phyloP scores from a whole-genome alignment of 257 asterid species.

The Henckelia pumila region DNA sequence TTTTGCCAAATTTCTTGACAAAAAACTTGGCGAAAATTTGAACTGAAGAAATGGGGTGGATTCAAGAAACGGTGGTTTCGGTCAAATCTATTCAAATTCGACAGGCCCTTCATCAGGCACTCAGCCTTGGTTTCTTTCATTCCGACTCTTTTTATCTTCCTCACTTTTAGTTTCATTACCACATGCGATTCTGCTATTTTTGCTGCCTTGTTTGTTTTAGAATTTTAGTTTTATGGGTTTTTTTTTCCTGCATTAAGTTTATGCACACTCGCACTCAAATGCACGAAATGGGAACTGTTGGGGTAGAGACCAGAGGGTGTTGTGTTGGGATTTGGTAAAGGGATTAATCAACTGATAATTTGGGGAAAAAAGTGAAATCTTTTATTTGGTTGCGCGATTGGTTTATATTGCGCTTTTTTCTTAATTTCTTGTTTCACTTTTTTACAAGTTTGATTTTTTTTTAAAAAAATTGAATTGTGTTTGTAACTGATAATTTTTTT shows the following conservation, averaged over 20 bases:
- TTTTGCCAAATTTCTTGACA: slow-evolving; percentile 5
- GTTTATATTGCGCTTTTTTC: not conserved
- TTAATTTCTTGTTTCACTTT: not conserved
- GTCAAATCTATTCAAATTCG: slow-evolving; percentile 50
- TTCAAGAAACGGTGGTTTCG: slow-evolving; percentile 36
- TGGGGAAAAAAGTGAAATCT: too few relatives aligned
- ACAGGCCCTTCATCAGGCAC: slow-evolving; percentile 45
- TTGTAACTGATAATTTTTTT: not conserved
- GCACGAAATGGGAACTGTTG: not conserved
- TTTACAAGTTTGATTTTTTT: not conserved
- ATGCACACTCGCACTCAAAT: not conserved
- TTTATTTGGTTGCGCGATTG: not conserved
- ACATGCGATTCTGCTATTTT: not conserved
- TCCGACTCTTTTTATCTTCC: not conserved
- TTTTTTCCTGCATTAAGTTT: not conserved
- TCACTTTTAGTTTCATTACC: not conserved
- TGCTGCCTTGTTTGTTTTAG: not conserved
- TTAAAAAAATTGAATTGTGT: not conserved
- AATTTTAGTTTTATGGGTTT: slow-evolving; percentile 5
- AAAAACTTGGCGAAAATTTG: slow-evolving; percentile 16
- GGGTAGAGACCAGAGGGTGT: not conserved
- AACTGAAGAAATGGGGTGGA: slow-evolving; percentile 45
- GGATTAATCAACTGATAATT: too few relatives aligned
- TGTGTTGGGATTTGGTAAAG: not conserved
- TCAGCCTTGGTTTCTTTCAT: slow-evolving; percentile 48